Evolutionary conservation across 306 rosid genomes (phyloP).

Genomic region (Lathyrus sativus): DNA sequence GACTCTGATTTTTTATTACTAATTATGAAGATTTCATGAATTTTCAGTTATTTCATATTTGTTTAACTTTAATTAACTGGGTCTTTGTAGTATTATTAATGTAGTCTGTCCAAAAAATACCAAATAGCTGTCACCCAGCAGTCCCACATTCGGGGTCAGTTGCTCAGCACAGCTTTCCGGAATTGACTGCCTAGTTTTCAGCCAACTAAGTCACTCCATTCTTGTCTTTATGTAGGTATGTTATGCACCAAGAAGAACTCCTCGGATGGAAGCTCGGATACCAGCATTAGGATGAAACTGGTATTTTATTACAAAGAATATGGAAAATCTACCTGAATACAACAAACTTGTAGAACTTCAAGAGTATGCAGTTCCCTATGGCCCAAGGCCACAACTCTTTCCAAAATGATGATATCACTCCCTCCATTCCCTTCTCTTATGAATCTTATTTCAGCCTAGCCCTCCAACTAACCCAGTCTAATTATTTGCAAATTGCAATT

Average conservation of each 20-base stretch:
- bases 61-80: too few relatives aligned
- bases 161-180: not conserved
- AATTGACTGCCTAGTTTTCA: not conserved
- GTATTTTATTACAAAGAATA: slow-evolving; percentile 11
- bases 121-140: not conserved
- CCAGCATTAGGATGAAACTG: slow-evolving; percentile 8
- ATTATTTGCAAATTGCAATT: slow-evolving; percentile 5
- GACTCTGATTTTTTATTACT: too few relatives aligned
- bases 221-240: not conserved
- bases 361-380: not conserved
- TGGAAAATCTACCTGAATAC: not conserved
- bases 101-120: not conserved
- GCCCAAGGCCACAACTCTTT: not conserved
- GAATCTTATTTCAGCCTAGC: not conserved
- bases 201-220: not conserved
- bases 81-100: not conserved
- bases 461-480: slow-evolving; percentile 5
- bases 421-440: not conserved
- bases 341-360: not conserved
- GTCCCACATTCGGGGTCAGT: not conserved
- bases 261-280: not conserved
- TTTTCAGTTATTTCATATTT: too few relatives aligned
- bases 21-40: too few relatives aligned
- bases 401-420: not conserved
- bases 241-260: not conserved